These are phyloP conservation scores for Letharia lupina DNA, from an alignment of 495 filamentous ascomycete species.

Conservation along the genomic window DNA sequence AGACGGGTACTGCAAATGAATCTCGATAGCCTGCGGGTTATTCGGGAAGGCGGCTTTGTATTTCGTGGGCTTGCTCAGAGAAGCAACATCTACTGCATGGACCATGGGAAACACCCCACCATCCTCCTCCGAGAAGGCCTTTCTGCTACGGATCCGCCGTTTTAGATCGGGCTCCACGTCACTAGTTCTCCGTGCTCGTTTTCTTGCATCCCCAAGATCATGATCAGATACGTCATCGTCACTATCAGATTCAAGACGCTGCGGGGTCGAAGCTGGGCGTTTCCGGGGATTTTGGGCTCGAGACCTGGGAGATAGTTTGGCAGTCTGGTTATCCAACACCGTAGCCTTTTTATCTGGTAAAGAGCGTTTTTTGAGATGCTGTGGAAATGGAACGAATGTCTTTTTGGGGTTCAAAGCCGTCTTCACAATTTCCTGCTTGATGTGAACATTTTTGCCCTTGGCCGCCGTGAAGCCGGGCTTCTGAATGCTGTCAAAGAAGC, in stretches of 20 bases:
- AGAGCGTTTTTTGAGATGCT: conserved; percentile 2
- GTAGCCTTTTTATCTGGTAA: conserved; percentile 24
- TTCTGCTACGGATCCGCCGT: conserved; percentile 51
- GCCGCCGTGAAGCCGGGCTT: conserved; percentile 45
- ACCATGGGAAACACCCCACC: conserved; percentile 46
- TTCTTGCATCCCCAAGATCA: conserved; percentile 39
- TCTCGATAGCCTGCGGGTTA: conserved; percentile 42
- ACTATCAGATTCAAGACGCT: conserved; percentile 44
- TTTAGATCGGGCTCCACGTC: conserved; percentile 46
- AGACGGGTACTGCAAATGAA: conserved; percentile 66
- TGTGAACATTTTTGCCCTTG: conserved; percentile 42
- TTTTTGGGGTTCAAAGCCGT: conserved; percentile 29
- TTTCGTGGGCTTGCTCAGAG: conserved; percentile 36
- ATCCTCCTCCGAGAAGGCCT: conserved; percentile 51
- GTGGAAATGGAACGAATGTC: conserved; percentile 18
- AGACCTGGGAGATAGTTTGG: conserved; percentile 30
- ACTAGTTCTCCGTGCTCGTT: conserved; percentile 38
- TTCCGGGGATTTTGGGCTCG: conserved; percentile 36
- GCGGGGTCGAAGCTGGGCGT: conserved; percentile 37
- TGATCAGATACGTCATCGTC: conserved; percentile 37
- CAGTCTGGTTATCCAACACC: conserved; percentile 32
- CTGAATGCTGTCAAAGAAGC: conserved; percentile 49
- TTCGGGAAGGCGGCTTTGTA: conserved; percentile 40
- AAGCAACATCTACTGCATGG: conserved; percentile 61
- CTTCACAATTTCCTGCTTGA: conserved; percentile 41